Evolutionary conservation across 352 stramenopile species (phyloP).

Genomic region (Thraustochytrium striatum): DNA sequence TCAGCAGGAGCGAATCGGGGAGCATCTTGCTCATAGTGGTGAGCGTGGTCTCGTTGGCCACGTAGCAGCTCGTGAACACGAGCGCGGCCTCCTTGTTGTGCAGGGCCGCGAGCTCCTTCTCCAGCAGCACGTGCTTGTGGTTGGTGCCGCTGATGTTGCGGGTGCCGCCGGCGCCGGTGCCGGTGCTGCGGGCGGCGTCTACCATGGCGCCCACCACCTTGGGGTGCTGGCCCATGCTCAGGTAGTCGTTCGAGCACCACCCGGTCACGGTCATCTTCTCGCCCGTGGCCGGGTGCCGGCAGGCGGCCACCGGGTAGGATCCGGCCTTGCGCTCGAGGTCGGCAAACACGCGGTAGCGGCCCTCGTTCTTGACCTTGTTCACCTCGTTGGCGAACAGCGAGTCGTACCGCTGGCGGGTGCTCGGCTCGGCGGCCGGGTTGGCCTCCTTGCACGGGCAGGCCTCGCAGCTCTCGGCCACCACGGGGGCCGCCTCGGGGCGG

Average conservation of each 20-base stretch:
- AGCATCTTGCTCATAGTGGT: constrained; percentile 80
- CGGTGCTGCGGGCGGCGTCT: constrained; percentile 70
- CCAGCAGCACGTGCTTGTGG: constrained; percentile 79
- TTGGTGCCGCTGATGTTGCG: constrained; percentile 84
- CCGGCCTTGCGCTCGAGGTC: constrained; percentile 77
- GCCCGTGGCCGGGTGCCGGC: constrained; percentile 62
- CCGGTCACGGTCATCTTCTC: constrained; percentile 64
- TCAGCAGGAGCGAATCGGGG: constrained; percentile 78
- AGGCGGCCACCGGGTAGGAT: constrained; percentile 70
- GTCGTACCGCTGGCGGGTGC: constrained; percentile 13
- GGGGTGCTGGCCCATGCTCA: constrained; percentile 80
- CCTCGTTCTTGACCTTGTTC: constrained; percentile 59
- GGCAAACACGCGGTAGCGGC: constrained; percentile 75
- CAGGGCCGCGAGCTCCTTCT: constrained; percentile 72
- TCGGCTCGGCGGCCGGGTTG: neutral
- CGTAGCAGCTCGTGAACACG: constrained; percentile 80
- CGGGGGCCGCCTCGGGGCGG: neutral
- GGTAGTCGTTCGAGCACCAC: constrained; percentile 83
- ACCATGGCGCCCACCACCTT: constrained; percentile 76
- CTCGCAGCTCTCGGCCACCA: constrained; percentile 4
- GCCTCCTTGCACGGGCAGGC: constrained; percentile 13
- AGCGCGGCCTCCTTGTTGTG: constrained; percentile 75
- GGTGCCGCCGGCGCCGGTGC: constrained; percentile 72
- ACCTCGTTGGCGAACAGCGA: constrained; percentile 39
- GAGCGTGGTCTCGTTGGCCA: constrained; percentile 81